phyloP scores from a whole-genome alignment of 805 yeast species.

The Candida golubevii region DNA sequence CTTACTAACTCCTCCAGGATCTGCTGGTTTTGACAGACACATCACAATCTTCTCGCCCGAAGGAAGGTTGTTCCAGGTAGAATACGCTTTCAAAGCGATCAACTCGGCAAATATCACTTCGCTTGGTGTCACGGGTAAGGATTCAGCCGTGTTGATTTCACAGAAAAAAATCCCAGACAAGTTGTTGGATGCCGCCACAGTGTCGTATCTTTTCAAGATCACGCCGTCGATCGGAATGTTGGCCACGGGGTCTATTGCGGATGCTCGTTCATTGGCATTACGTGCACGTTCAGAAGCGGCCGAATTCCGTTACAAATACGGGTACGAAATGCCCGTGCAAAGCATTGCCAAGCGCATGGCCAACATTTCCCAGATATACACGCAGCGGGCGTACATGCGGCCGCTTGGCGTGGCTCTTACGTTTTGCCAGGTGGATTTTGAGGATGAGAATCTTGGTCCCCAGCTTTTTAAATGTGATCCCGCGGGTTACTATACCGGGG shows the following conservation, averaged over 20 bases:
- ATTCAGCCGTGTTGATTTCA: conserved; percentile 80
- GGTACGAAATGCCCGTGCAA: conserved; percentile 95
- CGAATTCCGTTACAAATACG: conserved; percentile 89
- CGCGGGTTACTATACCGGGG: conserved; percentile 91
- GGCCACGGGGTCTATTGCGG: conserved; percentile 94
- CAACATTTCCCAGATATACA: conserved; percentile 88
- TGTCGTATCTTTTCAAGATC: conserved; percentile 79
- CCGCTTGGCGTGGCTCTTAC: conserved; percentile 94
- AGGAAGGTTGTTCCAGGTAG: conserved; percentile 96
- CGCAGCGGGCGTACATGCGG: conserved; percentile 98
- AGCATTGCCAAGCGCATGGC: conserved; percentile 93
- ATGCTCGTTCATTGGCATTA: conserved; percentile 83
- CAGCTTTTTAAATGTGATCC: conserved; percentile 91
- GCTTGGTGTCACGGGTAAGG: conserved; percentile 81
- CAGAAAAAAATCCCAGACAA: conserved; percentile 97
- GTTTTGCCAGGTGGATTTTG: conserved; percentile 61
- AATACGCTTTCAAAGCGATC: conserved; percentile 96
- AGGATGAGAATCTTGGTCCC: conserved; percentile 88
- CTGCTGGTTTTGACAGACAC: conserved; percentile 98
- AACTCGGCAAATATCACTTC: conserved; percentile 89
- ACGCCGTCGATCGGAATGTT: conserved; percentile 82
- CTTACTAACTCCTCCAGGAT: conserved; percentile 30
- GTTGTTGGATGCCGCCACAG: conserved; percentile 81
- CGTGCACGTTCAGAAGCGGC: conserved; percentile 96
- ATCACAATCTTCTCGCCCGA: conserved; percentile 98